Base-by-base conservation (phyloP, 2,329 filamentous ascomycete species). In the Xylariaceae sp. region DNA sequence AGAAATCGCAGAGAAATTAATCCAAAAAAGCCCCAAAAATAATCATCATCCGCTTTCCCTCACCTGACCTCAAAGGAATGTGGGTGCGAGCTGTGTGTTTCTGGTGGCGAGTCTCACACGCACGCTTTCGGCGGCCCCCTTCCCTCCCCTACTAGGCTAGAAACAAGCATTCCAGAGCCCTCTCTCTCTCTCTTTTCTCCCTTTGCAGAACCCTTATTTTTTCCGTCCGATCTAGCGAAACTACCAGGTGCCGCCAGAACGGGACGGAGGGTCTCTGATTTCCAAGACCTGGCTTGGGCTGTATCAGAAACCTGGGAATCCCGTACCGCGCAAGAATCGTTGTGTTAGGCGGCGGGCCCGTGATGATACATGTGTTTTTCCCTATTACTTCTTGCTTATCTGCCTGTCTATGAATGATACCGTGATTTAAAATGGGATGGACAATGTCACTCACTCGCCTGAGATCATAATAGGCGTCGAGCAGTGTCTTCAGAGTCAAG, bases 101-200 rank as follows among this genome's bases (percentile, higher is more conserved):
- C 48, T 57, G 39, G 37, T 9, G 11, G 37, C 9, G 11, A 58
- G 62, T 65, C 62, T 60, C 58, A 62, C 62, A 62, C 51, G 56
- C 66, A 69, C 64, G 68, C 69, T 71, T 69, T 69, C 68, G 65
- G 68, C 18, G 51, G 35, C 44, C 55, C 44, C 23, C 23, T 51
- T 5, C 23, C 23, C 23, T 47, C 11, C 15, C 13, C 15, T n/a
- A n/a, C 44, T 47, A 13, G 44, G 15, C 56, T 10, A 64, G 64
- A 59, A 59, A 62, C 64, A 55, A 67, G 59, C 67, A 70, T 70
- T 70, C 68, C 68, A 69, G 61, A 64, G 63, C 60, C 39, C 53
- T 57, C 37, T 50, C 37, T 9, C 11, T 42, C 37, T 9, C 9
- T 42, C 37, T 39, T 39, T 6, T 30, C 23, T 5, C 53, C 56